phyloP scores from a whole-genome alignment of 2,329 filamentous ascomycete species.

The Pseudogymnoascus sp. region DNA sequence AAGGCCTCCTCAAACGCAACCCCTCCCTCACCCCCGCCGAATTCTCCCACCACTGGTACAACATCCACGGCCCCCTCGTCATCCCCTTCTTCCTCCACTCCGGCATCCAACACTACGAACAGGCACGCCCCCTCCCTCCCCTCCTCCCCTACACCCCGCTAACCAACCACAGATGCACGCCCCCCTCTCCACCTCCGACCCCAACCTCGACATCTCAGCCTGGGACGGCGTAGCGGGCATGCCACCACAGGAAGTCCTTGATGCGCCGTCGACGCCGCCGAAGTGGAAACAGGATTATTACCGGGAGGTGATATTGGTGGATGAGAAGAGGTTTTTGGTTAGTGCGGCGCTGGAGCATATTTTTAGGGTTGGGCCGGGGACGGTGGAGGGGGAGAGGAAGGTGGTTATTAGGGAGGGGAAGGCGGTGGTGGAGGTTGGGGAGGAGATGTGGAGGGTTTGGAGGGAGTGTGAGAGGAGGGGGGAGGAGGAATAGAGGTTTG shows the following conservation, averaged over 20 bases:
- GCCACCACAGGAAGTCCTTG: background rate
- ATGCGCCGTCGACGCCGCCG: constrained; percentile 6
- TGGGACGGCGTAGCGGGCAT: constrained; percentile 10
- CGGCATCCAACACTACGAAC: constrained; percentile 18
- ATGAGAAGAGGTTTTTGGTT: constrained; percentile 16
- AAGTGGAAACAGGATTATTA: constrained; percentile 21
- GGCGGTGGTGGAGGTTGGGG: constrained; percentile 16
- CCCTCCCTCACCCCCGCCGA: constrained; percentile 17
- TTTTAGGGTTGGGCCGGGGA: constrained; percentile 10
- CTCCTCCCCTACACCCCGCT: background rate
- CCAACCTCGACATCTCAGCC: constrained; percentile 6
- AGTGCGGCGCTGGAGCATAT: constrained; percentile 19
- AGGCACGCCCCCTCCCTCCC: constrained; percentile 11
- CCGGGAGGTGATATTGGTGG: constrained; percentile 12
- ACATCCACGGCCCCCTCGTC: constrained; percentile 19
- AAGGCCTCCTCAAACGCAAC: constrained; percentile 22
- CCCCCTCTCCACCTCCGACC: background rate
- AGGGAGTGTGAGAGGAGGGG: constrained; percentile 18
- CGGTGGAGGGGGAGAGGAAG: constrained; percentile 16
- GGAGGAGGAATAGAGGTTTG: background rate
- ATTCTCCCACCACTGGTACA: constrained; percentile 22
- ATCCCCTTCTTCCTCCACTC: constrained; percentile 20
- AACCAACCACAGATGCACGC: constrained; percentile 9
- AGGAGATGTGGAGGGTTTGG: constrained; percentile 20
- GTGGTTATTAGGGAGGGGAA: constrained; percentile 20